Percentiles rank a stretch among this genome's conserved stretches.
Evolutionary conservation across 2,329 filamentous ascomycete species (phyloP).

Genomic region (Phaeosphaeriaceae sp.): DNA sequence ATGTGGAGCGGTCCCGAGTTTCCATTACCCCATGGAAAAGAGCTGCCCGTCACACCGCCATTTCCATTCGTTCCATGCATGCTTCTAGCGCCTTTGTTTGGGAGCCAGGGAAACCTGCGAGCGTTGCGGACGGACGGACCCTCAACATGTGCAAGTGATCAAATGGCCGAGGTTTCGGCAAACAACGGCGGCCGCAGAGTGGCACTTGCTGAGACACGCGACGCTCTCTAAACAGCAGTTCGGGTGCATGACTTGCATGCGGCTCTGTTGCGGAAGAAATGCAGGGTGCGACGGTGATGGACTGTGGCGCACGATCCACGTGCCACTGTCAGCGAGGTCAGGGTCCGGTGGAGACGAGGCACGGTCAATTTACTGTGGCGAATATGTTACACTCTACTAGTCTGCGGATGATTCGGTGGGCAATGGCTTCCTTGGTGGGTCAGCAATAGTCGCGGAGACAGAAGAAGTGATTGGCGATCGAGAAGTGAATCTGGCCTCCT

Average conservation of each 20-base stretch:
- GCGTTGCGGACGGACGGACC: too few species aligned
- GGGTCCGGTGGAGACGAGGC: not conserved
- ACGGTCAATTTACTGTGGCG: not conserved
- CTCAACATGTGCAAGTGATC: not conserved
- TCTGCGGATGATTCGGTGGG: not conserved
- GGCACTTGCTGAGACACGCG: not conserved
- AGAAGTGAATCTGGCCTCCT: not conserved
- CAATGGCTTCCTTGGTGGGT: not conserved
- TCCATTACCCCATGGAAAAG: conserved; percentile 4
- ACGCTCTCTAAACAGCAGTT: conserved; percentile 8
- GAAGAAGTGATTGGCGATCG: not conserved
- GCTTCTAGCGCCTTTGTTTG: not conserved
- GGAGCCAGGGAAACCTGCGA: not conserved
- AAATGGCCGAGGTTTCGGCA: not conserved
- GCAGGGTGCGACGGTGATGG: conserved; percentile 2
- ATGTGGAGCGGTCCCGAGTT: conserved; percentile 1
- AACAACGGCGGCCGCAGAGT: not conserved
- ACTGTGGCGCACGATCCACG: conserved; percentile 1
- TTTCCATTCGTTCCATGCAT: conserved; percentile 3
- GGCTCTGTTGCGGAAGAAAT: conserved; percentile 8
- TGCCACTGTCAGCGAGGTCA: not conserved
- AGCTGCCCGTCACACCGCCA: not conserved
- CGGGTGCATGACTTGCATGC: conserved; percentile 8
- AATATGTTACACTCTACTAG: not conserved
- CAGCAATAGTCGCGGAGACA: not conserved